Base-by-base conservation (phyloP, 2,329 filamentous ascomycete genomes). In the Pseudogymnoascus sp. region DNA sequence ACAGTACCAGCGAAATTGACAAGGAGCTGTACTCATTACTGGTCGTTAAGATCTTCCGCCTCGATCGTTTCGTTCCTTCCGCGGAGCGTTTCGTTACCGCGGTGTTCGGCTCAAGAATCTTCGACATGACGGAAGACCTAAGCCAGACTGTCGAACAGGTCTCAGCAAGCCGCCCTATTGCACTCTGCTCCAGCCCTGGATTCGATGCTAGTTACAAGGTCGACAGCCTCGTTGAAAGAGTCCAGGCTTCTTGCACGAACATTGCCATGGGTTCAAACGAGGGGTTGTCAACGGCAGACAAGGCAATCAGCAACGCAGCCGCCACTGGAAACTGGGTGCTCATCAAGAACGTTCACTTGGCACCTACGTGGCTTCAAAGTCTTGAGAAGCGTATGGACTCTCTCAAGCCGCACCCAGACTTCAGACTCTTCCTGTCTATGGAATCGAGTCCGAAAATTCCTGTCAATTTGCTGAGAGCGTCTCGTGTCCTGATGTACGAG, bases 121-220 rank as follows among this genome's bases (percentile, higher is more conserved):
- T 96, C 64, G 91, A 97, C 68, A 84, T 90, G 59, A 88, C 88
- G 59, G 91, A 93, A 71, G 93, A 97, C 73, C 84, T 99, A 56
- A 88, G 89, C 73, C 86, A 90, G 64, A 93, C 95, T 16, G 90
- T 96, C 63, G 84, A 87, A 61, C 89, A 96, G 75, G 91, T 96
- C 61, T 88, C 88, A 5, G 87, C 93, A 31, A 90, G 87, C 34
- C 87, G 91, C 2, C 95, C 95, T 8, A 90, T 99, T 69, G 89
- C 95, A 3, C 84, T 99, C 37, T 93, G 93, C 71, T 99, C 95
- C 5, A 97, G 89, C 71, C 92, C 93, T 65, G 95, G 95, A 38
- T 99, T 99, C 74, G 95, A 99, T 76, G 96, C 96, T 62, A 96
- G 91, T 74, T 99, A 97, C 86, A 99, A 99, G 81, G 95, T 99